A percentile compares a stretch with the other conserved stretches of the same genome.
These are phyloP conservation scores for Teunomyces lycoperdinae DNA, from an alignment of 805 yeast species.

Conservation along the genomic window DNA sequence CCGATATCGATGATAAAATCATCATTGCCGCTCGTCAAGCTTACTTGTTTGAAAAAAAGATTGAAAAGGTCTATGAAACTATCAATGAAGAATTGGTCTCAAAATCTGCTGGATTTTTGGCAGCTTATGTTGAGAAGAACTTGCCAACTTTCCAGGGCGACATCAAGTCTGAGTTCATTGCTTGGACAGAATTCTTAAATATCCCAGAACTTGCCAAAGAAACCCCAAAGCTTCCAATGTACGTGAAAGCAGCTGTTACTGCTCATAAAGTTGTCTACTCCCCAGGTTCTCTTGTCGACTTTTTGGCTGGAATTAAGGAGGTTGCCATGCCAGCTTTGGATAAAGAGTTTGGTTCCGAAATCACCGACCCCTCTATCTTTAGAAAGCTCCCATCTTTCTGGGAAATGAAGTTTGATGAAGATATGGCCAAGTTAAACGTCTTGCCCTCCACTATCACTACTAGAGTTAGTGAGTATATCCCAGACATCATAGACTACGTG, in stretches of 20 bases:
- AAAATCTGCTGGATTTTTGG: conserved; percentile 44
- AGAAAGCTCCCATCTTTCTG: conserved; percentile 79
- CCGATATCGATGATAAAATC: conserved; percentile 98
- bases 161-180: conserved; percentile 33
- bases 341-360: conserved; percentile 63
- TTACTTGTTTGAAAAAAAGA: conserved; percentile 67
- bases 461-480: conserved; percentile 92
- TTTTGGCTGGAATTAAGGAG: conserved; percentile 60
- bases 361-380: conserved; percentile 84
- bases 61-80: conserved; percentile 22
- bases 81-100: conserved; percentile 35
- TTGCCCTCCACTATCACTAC: conserved; percentile 83
- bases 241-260: conserved; percentile 55
- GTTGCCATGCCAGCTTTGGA: conserved; percentile 75
- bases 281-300: conserved; percentile 26
- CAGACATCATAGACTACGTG: conserved; percentile 84
- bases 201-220: conserved; percentile 46
- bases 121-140: conserved; percentile 51
- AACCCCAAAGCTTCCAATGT: conserved; percentile 88
- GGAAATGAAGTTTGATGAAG: conserved; percentile 82
- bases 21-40: conserved; percentile 92
- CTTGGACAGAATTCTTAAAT: conserved; percentile 55
- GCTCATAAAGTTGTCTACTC: conserved; percentile 49
- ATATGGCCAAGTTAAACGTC: conserved; percentile 84
- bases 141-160: conserved; percentile 42